phyloP scores from a whole-genome alignment of 805 yeast species.

The Kodamaea kaohsiungensis region DNA sequence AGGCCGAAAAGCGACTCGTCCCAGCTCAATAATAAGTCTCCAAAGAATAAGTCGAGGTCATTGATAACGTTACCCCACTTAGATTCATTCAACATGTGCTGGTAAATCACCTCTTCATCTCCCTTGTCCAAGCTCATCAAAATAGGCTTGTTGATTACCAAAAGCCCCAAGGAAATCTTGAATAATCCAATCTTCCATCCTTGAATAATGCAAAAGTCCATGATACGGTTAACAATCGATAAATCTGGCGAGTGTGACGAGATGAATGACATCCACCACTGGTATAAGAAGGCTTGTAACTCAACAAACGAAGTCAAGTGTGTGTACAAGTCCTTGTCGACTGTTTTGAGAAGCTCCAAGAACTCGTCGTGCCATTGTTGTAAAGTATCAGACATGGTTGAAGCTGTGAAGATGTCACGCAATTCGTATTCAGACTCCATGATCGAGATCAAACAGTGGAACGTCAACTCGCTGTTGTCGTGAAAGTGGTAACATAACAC shows the following conservation, averaged over 20 bases:
- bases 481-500: constrained; percentile 47
- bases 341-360: constrained; percentile 38
- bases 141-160: constrained; percentile 49
- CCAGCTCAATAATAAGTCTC: constrained; percentile 37
- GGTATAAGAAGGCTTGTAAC: constrained; percentile 52
- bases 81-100: constrained; percentile 43
- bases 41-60: constrained; percentile 40
- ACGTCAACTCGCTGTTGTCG: constrained; percentile 40
- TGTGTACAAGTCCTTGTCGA: constrained; percentile 40
- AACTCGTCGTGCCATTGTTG: constrained; percentile 55
- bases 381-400: constrained; percentile 56
- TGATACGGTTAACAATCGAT: constrained; percentile 46
- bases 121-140: constrained; percentile 35
- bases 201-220: constrained; percentile 54
- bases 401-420: constrained; percentile 50
- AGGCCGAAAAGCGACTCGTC: constrained; percentile 30
- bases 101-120: constrained; percentile 46
- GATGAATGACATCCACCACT: constrained; percentile 65
- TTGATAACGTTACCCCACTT: constrained; percentile 45
- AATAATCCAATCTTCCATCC: constrained; percentile 55
- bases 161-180: constrained; percentile 55
- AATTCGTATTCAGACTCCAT: constrained; percentile 58
- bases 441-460: constrained; percentile 53
- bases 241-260: constrained; percentile 61
- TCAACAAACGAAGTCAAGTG: constrained; percentile 48